These are phyloP conservation scores for Trichosporon coremiiforme DNA, from an alignment of 1,284 basidiomycete genomes.

Conservation along the genomic window DNA sequence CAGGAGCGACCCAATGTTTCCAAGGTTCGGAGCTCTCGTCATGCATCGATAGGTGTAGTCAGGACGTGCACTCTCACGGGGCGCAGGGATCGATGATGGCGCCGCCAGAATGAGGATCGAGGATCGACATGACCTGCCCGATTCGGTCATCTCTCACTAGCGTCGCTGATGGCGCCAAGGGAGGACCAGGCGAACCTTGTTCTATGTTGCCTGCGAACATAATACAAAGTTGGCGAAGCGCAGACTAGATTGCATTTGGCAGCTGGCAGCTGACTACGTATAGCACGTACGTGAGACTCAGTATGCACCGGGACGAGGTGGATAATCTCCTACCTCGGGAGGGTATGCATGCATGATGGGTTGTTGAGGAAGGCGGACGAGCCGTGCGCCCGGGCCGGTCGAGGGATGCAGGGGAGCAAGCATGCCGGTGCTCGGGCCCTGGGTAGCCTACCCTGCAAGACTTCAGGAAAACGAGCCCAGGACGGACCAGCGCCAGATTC, in stretches of 20 bases:
- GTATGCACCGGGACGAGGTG: not conserved
- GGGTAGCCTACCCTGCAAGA: not conserved
- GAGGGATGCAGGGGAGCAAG: too few species aligned
- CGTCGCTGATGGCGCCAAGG: not conserved
- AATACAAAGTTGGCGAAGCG: not conserved
- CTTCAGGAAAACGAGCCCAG: not conserved
- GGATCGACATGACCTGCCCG: constrained; percentile 6
- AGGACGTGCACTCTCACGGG: not conserved
- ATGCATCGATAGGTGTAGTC: not conserved
- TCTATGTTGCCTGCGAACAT: not conserved
- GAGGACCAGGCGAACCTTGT: not conserved
- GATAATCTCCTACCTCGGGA: not conserved
- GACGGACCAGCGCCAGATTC: not conserved
- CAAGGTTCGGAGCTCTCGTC: constrained; percentile 6
- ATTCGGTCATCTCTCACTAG: not conserved
- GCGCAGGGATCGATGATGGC: not conserved
- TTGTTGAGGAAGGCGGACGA: not conserved
- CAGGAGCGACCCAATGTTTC: not conserved
- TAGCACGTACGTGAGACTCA: not conserved
- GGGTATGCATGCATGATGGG: not conserved
- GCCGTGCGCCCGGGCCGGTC: too few species aligned
- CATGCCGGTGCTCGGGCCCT: too few species aligned
- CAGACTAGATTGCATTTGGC: not conserved
- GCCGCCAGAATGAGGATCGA: not conserved
- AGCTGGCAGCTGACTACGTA: not conserved